Conservation (phyloP, 1,284 basidiomycete species). For the Sanghuangporus baumii region DNA sequence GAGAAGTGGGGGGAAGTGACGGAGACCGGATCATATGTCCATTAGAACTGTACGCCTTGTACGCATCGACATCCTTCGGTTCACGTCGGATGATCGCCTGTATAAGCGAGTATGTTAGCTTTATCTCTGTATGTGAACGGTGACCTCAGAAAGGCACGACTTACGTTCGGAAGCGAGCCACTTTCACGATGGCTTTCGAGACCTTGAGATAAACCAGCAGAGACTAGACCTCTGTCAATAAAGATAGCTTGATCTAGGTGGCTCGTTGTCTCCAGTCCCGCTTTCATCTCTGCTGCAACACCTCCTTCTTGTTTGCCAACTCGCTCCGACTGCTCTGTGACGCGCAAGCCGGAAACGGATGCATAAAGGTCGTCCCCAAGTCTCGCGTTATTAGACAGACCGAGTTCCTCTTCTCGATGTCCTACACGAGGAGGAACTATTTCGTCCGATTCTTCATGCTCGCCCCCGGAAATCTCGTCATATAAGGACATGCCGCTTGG, state of each 20-base stretch:
- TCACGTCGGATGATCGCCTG: neutral
- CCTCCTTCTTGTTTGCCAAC: no score
- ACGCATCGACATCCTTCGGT: neutral
- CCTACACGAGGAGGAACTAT: no score
- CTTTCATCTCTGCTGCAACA: neutral
- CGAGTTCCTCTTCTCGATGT: no score
- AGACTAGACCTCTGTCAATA: neutral
- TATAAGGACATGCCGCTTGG: neutral
- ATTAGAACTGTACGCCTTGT: neutral
- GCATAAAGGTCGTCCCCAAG: no score
- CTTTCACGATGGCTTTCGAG: neutral
- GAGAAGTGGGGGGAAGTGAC: neutral
- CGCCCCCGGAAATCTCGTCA: neutral
- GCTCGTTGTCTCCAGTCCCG: neutral
- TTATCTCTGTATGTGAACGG: neutral
- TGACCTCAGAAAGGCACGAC: neutral
- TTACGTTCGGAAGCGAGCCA: neutral
- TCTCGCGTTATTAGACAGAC: no score
- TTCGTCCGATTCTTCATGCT: neutral
- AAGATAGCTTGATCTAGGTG: neutral
- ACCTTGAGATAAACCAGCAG: neutral
- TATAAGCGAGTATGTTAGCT: neutral
- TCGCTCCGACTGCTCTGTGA: no score
- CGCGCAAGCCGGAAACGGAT: no score
- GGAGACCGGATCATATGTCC: neutral